phyloP scores from a whole-genome alignment of 2,329 filamentous ascomycete species.

The Shiraia sp. region DNA sequence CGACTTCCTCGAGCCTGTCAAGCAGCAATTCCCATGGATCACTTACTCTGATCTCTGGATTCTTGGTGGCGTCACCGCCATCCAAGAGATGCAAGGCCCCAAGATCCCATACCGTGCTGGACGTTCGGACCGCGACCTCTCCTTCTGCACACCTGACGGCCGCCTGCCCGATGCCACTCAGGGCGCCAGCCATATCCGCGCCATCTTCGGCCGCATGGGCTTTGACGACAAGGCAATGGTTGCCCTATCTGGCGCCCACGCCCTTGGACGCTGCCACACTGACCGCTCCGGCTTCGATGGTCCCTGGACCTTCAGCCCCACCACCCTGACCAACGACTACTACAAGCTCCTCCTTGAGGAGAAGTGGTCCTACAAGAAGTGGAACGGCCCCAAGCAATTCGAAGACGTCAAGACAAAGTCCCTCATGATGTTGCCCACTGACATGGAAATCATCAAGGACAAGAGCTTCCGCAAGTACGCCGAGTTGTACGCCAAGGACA shows the following conservation, averaged over 20 bases:
- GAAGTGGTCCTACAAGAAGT: constrained; percentile 97
- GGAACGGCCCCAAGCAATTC: constrained; percentile 89
- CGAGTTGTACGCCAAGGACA: constrained; percentile 88
- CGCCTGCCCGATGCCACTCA: constrained; percentile 83
- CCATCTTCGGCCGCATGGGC: constrained; percentile 95
- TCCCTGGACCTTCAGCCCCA: constrained; percentile 80
- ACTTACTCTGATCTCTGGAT: constrained; percentile 97
- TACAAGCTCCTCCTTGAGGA: constrained; percentile 84
- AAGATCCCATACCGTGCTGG: constrained; percentile 86
- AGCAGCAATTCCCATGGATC: constrained; percentile 92
- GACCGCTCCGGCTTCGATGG: constrained; percentile 87
- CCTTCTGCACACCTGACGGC: constrained; percentile 90
- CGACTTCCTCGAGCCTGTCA: constrained; percentile 90
- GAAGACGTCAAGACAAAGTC: constrained; percentile 85
- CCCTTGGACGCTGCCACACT: constrained; percentile 81
- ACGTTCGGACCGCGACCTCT: constrained; percentile 75
- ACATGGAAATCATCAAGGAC: constrained; percentile 85
- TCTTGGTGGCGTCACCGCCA: constrained; percentile 77
- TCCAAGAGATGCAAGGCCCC: constrained; percentile 95
- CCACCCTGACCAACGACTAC: constrained; percentile 89
- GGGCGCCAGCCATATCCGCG: constrained; percentile 77
- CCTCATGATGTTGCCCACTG: constrained; percentile 96
- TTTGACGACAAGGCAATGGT: constrained; percentile 98
- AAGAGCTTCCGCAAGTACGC: constrained; percentile 81
- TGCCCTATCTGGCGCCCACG: constrained; percentile 82